Base-by-base conservation (phyloP, 495 filamentous ascomycete genomes). In the Pseudotulostoma volvatum region DNA sequence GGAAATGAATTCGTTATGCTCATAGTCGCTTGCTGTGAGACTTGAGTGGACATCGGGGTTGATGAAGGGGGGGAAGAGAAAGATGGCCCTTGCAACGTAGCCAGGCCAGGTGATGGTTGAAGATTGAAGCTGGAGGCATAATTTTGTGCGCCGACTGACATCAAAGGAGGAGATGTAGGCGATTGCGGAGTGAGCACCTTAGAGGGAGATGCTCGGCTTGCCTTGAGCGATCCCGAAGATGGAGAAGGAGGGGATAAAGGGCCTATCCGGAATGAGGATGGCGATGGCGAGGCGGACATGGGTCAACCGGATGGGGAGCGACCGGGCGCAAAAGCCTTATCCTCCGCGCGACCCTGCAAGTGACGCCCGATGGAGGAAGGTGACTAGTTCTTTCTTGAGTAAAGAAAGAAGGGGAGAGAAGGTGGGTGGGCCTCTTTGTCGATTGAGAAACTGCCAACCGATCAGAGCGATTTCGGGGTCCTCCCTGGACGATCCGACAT, bases 151-250 rank as follows among this genome's bases (percentile, higher is more conserved):
- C 57, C 60, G 52, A 66, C 61, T 58, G 62, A 66, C 64, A 67
- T 67, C 61, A 66, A 67, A 62, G 61, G 57, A 63, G 64, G 62
- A 18, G 64, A 66, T 55, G 54, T 58, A 49, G 61, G 63, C 28
- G 63, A 59, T 49, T 61, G 62, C 33, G 61, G 64, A 30, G 54
- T 55, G 31, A 56, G 54, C 42, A 63, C 57, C 53, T 54, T 55
- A 13, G 49, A 50, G 28, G 49, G 39, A 30, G 38, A 46, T 40
- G 44, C 46, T 32, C 25, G 46, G 41, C 41, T 60, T 50, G 57
- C 61, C 52, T 67, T 67, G 16, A 54, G 45, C 46, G 47, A 53
- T 25, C 53, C 56, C 36, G 53, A 46, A 44, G 61, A 52, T 34
- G 61, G 58, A 43, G 62, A 66, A 18, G 64, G 55, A 42, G 62